Base-by-base conservation (phyloP, 1,284 basidiomycete genomes). In the Trichosporon asahii region DNA sequence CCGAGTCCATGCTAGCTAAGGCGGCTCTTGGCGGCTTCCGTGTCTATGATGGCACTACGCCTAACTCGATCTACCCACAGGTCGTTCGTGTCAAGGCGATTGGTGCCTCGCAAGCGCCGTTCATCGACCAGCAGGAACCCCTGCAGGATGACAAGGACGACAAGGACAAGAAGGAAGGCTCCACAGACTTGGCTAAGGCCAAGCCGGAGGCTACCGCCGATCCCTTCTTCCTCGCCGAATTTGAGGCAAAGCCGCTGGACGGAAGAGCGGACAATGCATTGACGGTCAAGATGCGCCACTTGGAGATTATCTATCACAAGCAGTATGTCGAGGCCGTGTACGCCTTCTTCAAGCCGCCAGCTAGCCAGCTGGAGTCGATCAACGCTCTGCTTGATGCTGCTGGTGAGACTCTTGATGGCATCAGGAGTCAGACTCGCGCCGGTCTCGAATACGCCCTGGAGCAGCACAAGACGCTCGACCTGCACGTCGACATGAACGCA, bases 271-370 rank as follows among this genome's bases (percentile, higher is more conserved):
- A 99, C 81, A 97, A 89, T 77, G 94, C 91, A 0, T 85, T 99
- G 68, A 92, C 91, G 6, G 89, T 98, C 67, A 90, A 90, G 70
- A 94, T 99, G 91, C 89, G 95, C 6, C 94, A 96, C 77, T 92
- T 98, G 90, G 96, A 99, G 84, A 93, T 99, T 75, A 93, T 99
- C 69, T 99, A 99, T 79, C 95, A 99, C 80, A 89, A 88, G 76
- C 92, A 93, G 40, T 99, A 98, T 80, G 88, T 99, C 53, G 96
- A 99, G 85, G 92, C 92, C 1, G 89, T 99, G 46, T 91, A 93
- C 74, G 88, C 87, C 72, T 99, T 99, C 85, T 92, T 99, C 85
- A 93, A 91, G 80, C 97, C 97, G 1, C 95, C 97, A 0, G 91
- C 91, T 60, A 95, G 91, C 80, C 96, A 99, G 82, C 84, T 99